A percentile compares a stretch with the other conserved stretches of the same genome.
Evolutionary conservation across 2,329 filamentous ascomycete species (phyloP).

Genomic region (Lojkania enalia): DNA sequence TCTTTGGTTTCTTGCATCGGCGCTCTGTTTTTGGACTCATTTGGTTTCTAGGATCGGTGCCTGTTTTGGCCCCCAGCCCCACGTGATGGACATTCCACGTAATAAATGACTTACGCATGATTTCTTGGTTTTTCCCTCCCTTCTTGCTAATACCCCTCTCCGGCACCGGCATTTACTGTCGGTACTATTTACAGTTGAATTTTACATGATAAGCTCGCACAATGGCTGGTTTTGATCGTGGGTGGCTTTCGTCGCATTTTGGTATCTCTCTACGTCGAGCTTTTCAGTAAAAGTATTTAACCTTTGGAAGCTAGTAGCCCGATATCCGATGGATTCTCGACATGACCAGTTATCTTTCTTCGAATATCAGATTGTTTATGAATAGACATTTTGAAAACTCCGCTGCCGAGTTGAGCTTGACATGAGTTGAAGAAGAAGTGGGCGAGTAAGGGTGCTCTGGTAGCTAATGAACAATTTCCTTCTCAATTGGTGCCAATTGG

Average conservation of each 20-base stretch:
- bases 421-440: background rate
- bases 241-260: constrained; percentile 7
- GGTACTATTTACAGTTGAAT: constrained; percentile 9
- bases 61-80: constrained; percentile 11
- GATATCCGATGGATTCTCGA: too few relatives aligned
- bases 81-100: constrained; percentile 17
- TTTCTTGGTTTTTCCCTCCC: constrained; percentile 3
- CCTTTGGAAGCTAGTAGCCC: too few relatives aligned
- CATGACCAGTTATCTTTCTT: background rate
- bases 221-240: constrained; percentile 5
- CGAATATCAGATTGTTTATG: constrained; percentile 2
- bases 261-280: constrained; percentile 1
- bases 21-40: constrained; percentile 6
- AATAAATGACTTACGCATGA: constrained; percentile 7
- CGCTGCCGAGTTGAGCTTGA: constrained; percentile 2
- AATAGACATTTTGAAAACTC: background rate
- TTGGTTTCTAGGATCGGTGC: constrained; percentile 4
- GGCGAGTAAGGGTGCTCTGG: constrained; percentile 12
- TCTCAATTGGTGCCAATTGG: background rate
- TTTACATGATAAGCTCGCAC: constrained; percentile 5
- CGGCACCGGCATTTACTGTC: constrained; percentile 4
- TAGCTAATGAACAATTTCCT: constrained; percentile 9
- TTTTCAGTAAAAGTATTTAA: constrained; percentile 3
- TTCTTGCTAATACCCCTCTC: constrained; percentile 15
- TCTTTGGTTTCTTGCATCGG: constrained; percentile 5